Evolutionary conservation across 176 grass and related monocot genomes (phyloP), one percentile per base, ranked within the genome.

Genomic region (Microstegium vimineum): DNA sequence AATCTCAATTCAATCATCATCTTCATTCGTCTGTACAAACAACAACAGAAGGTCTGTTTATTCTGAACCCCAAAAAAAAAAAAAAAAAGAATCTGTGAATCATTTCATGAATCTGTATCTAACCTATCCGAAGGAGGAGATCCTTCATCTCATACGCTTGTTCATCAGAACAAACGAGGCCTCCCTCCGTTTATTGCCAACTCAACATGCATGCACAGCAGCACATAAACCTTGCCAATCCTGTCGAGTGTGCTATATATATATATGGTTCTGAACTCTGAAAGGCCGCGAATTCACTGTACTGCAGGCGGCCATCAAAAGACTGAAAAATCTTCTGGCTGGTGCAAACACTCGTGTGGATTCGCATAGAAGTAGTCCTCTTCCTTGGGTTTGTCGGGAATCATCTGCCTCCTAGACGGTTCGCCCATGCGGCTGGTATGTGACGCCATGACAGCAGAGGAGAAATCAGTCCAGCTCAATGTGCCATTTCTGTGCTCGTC

Each of bases 301-400:
- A 74, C 43, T 5, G 40, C 20, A 1, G 18, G 51, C 34, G 2
- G 42, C 61, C 40, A 76, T 94, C 81, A 91, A 72, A 85, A 74
- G 75, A 3, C 52, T 25, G 62, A 87, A 25, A 84, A 51, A 17
- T 88, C 78, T 12, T 92, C 86, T 14, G 88, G 88, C 41, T 87
- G 83, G 71, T 71, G 88, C 85, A 97, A 86, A 54, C 92, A 97
- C 87, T 97, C 94, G 2, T 97, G 66, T 40, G 94, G 92, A 41
- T 97, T 97, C 4, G 94, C 81, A 18, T 94, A 97, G 85, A 90
- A 97, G 86, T 97, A 97, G 57, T 94, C 94, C 83, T 97, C 94
- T 89, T 97, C 92, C 88, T 94, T 97, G 13, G 94, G 92, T 56
- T 85, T 94, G 41, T 94, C 86, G 32, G 92, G 87, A 66, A 97